A percentile compares a stretch with the other conserved stretches of the same genome.
These are phyloP conservation scores for Exophiala aquamarina DNA, from an alignment of 2,329 filamentous ascomycete species.

Conservation along the genomic window DNA sequence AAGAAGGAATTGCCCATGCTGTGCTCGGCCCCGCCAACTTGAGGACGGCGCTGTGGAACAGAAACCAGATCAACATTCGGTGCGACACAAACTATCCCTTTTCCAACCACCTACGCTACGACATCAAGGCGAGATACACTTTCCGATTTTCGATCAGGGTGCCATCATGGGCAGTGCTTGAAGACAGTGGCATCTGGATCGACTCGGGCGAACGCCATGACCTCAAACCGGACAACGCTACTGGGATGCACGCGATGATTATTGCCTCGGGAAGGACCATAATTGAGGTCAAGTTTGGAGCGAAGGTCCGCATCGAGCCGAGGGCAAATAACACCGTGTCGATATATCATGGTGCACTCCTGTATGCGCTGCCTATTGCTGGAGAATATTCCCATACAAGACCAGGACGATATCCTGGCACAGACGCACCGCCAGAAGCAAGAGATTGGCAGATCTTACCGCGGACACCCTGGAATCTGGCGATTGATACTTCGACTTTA, in stretches of 20 bases:
- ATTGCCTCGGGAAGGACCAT: conserved; percentile 36
- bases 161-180: conserved; percentile 43
- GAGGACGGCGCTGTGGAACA: conserved; percentile 37
- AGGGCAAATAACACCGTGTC: conserved; percentile 45
- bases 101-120: conserved; percentile 40
- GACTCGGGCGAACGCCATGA: conserved; percentile 20
- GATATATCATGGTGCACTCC: conserved; percentile 45
- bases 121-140: conserved; percentile 34
- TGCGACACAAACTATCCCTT: conserved; percentile 55
- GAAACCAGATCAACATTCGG: conserved; percentile 40
- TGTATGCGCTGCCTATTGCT: conserved; percentile 44
- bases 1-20: conserved; percentile 50
- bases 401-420: conserved; percentile 29
- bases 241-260: conserved; percentile 39
- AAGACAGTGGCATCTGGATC: conserved; percentile 27
- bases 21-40: conserved; percentile 50
- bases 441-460: conserved; percentile 39
- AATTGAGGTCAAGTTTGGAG: conserved; percentile 36
- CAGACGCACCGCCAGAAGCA: conserved; percentile 30
- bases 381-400: conserved; percentile 30
- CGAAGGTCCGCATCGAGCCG: conserved; percentile 34
- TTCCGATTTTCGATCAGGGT: conserved; percentile 49
- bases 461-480: conserved; percentile 32
- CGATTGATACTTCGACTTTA: conserved; percentile 37
- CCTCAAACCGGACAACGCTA: conserved; percentile 34